Conservation (phyloP, 768 basidiomycete species). For the Postia placenta region DNA sequence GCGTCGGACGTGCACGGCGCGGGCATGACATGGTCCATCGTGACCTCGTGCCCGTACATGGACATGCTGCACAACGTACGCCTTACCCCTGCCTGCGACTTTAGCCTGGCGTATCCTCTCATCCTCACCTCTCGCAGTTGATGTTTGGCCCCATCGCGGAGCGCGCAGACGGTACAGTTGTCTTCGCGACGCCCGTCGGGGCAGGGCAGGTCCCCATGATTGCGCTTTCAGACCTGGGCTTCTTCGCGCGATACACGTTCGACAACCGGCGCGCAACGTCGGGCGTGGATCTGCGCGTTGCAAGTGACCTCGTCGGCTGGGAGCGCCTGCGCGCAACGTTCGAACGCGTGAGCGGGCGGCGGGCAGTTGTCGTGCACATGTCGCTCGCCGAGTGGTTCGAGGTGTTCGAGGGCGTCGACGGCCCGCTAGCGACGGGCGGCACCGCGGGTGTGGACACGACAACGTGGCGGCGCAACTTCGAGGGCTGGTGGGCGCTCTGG, state of each 20-base stretch:
- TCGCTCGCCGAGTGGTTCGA: constrained; percentile 14
- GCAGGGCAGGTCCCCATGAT: constrained; percentile 25
- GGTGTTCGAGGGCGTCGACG: constrained; percentile 12
- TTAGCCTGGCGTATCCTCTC: no score
- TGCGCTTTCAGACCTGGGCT: constrained; percentile 27
- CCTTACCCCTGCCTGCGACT: background rate
- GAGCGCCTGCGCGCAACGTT: constrained; percentile 20
- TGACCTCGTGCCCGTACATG: constrained; percentile 6
- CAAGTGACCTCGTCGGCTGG: constrained; percentile 20
- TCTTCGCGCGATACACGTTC: constrained; percentile 25
- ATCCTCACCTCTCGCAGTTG: background rate
- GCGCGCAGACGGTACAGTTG: constrained; percentile 23
- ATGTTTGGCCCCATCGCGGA: constrained; percentile 19
- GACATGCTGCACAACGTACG: constrained; percentile 7
- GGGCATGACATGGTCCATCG: constrained; percentile 8
- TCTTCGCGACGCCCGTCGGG: constrained; percentile 23
- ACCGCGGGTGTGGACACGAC: constrained; percentile 14
- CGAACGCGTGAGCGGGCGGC: constrained; percentile 20
- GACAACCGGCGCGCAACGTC: constrained; percentile 22
- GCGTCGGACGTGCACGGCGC: constrained; percentile 12
- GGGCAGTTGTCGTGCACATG: constrained; percentile 15
- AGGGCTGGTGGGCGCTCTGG: constrained; percentile 37
- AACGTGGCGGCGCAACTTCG: constrained; percentile 30
- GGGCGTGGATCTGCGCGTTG: constrained; percentile 21
- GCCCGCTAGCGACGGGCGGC: constrained; percentile 16